phyloP scores from a whole-genome alignment of 148 eudicot species.

The Chenopodium suecicum region DNA sequence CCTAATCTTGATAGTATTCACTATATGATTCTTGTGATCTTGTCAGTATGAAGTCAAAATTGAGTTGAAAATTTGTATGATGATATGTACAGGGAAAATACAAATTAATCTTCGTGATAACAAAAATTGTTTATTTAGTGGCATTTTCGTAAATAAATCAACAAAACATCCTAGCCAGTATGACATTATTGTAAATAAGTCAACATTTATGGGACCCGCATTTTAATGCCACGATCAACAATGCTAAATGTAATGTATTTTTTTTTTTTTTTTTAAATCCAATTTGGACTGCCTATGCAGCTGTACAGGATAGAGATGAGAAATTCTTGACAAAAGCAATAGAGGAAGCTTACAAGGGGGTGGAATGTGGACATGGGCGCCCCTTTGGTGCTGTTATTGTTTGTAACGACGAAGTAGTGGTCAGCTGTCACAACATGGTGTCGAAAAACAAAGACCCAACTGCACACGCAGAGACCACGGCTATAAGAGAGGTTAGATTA shows the following conservation, averaged over 20 bases:
- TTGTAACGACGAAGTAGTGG: conserved; percentile 64
- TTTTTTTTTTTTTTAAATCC: background rate
- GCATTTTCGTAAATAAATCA: too few relatives aligned
- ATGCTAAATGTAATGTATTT: background rate
- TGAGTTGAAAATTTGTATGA: too few relatives aligned
- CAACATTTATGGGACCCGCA: too few relatives aligned
- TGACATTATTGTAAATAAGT: too few relatives aligned
- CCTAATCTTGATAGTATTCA: too few relatives aligned
- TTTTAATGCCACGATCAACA: too few relatives aligned
- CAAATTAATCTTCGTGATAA: too few relatives aligned
- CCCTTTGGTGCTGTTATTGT: conserved; percentile 92
- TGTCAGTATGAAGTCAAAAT: too few relatives aligned
- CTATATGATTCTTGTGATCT: too few relatives aligned
- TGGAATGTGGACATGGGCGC: conserved; percentile 74
- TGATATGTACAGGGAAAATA: too few relatives aligned
- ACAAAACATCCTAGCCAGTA: too few relatives aligned
- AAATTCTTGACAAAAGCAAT: conserved; percentile 67
- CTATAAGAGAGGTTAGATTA: conserved; percentile 74
- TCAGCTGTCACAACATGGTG: conserved; percentile 86
- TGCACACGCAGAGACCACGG: conserved; percentile 91
- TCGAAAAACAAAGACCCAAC: conserved; percentile 66
- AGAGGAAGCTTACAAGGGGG: conserved; percentile 85
- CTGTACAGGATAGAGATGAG: conserved; percentile 73
- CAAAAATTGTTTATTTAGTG: too few relatives aligned
- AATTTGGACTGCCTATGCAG: conserved; percentile 35